phyloP scores from a whole-genome alignment of 1,139 yeast species.

The Kurtzmaniella quercitrusa region DNA sequence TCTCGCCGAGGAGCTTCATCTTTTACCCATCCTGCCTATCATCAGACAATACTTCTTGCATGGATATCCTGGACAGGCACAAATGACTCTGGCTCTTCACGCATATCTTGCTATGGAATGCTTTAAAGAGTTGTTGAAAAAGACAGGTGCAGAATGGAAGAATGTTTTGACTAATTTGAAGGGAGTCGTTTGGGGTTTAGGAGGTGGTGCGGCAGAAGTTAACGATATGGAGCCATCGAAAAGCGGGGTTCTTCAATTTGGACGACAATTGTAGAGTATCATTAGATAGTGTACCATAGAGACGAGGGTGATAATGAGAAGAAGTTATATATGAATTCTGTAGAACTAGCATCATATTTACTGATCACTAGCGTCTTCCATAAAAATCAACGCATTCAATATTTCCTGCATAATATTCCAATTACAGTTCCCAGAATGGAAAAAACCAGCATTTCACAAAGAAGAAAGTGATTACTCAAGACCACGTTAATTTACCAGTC shows the following conservation, averaged over 20 bases:
- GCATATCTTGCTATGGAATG: conserved; percentile 58
- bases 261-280: conserved; percentile 24
- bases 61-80: conserved; percentile 31
- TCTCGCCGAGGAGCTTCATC: conserved; percentile 56
- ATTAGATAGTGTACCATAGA: background rate
- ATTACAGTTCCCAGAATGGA: background rate
- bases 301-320: background rate
- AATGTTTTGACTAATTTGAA: conserved; percentile 30
- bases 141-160: conserved; percentile 18
- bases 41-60: conserved; percentile 46
- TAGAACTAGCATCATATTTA: background rate
- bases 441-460: background rate
- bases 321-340: background rate
- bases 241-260: conserved; percentile 26
- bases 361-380: background rate
- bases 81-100: conserved; percentile 44
- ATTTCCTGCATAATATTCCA: background rate
- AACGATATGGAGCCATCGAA: conserved; percentile 1
- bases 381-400: background rate
- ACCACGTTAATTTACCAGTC: background rate
- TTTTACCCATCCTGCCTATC: conserved; percentile 47
- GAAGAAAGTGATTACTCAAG: background rate
- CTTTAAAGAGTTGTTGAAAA: conserved; percentile 51
- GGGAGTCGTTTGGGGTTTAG: conserved; percentile 55
- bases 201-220: conserved; percentile 15